A percentile compares a stretch with the other conserved stretches of the same genome.
Evolutionary conservation across 164 flowering plant genomes (phyloP).

Genomic region (Liriodendron chinense): DNA sequence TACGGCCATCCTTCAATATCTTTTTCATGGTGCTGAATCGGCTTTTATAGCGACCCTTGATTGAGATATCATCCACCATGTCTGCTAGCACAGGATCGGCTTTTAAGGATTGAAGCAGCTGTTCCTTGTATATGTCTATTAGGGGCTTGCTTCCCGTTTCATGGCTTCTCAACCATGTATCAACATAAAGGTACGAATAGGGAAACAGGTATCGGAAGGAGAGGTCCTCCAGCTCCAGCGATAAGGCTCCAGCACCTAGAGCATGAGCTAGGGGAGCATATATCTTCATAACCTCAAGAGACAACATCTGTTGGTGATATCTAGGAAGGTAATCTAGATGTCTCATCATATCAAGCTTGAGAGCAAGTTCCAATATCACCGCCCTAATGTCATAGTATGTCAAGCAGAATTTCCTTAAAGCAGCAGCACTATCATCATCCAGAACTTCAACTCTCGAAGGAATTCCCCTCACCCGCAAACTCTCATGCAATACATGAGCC

Average conservation of each 20-base stretch:
- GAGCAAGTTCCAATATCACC: slow-evolving; percentile 62
- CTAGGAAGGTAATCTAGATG: slow-evolving; percentile 74
- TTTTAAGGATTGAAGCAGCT: slow-evolving; percentile 47
- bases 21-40: slow-evolving; percentile 96
- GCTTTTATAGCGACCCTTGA: slow-evolving; percentile 84
- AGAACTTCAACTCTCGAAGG: slow-evolving; percentile 54
- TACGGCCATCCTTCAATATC: slow-evolving; percentile 78
- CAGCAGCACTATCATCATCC: slow-evolving; percentile 67
- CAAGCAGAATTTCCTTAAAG: slow-evolving; percentile 74
- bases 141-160: slow-evolving; percentile 58
- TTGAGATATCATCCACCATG: slow-evolving; percentile 54
- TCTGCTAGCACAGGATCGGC: slow-evolving; percentile 45
- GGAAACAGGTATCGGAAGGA: slow-evolving; percentile 81
- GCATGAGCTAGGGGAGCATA: slow-evolving; percentile 90
- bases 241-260: slow-evolving; percentile 50
- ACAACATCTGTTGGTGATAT: slow-evolving; percentile 59
- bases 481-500: slow-evolving; percentile 78
- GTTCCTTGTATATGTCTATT: slow-evolving; percentile 59
- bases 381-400: slow-evolving; percentile 82
- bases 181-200: slow-evolving; percentile 72
- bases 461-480: slow-evolving; percentile 54
- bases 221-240: slow-evolving; percentile 81
- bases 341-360: slow-evolving; percentile 81
- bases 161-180: slow-evolving; percentile 77
- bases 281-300: slow-evolving; percentile 76